Base-by-base conservation (phyloP, 768 basidiomycete species). In the Lentinula edodes region DNA sequence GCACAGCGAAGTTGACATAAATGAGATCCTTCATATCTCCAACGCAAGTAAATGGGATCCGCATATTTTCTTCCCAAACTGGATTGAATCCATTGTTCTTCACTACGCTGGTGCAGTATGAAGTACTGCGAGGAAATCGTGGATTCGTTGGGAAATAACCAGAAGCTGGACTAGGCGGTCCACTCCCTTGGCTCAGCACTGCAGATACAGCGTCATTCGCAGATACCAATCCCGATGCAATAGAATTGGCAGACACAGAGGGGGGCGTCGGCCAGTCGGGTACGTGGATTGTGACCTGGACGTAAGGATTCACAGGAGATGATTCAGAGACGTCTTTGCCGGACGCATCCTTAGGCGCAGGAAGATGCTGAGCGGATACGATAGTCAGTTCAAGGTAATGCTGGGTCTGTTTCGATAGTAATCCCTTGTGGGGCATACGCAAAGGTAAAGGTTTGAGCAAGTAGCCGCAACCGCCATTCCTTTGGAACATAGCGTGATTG, bases 41-140 rank as follows among this genome's bases (percentile, higher is more conserved):
- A 34, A 89, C 80, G 66, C 88, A 87, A 54, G 86, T 84, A 67
- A 95, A 95, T n/a, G 87, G 86, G 20, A 95, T 72, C 18, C 74
- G 72, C 28, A 95, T 73, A 42, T 71, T 70, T 67, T 94, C 85
- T 64, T 92, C 81, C 91, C 95, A 98, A 1, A 84, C 75, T 0
- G 96, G 96, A 72, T 97, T 97, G 77, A 96, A 95, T 0, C 95
- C 93, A 69, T 95, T 95, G 71, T 92, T 89, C 73, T 84, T 86
- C 60, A 95, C 84, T 0, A 81, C 76, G 20, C 73, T 74, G 3
- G 93, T 96, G 46, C 82, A 79, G 59, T 72, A 71, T 6, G 80
- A 78, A 20, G 86, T 71, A 5, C 81, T 78, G 23, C 80, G 76
- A 34, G 79, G 77, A 4, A 76, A 67, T 7, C 20, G 38, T 5